phyloP scores from a whole-genome alignment of 176 grass and related monocot species.

The Rhynchospora pubera region DNA sequence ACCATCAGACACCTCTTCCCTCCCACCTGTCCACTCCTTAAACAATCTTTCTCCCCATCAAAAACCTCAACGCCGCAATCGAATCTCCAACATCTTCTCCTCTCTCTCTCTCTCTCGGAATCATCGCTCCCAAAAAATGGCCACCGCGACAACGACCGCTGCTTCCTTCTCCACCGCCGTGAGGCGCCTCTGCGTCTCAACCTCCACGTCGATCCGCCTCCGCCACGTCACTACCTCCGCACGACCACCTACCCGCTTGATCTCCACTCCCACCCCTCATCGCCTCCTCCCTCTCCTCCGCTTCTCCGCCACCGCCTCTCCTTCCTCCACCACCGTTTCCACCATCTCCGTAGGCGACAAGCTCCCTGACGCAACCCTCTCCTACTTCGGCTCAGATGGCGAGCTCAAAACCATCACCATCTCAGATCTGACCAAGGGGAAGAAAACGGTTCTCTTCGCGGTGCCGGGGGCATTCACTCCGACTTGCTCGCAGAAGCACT shows the following conservation, averaged over 20 bases:
- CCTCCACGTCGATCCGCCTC: slow-evolving; percentile 2
- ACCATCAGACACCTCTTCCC: background rate
- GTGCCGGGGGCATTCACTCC: slow-evolving; percentile 82
- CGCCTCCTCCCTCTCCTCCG: background rate
- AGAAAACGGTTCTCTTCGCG: slow-evolving; percentile 70
- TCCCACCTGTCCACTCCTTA: background rate
- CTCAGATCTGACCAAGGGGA: slow-evolving; percentile 69
- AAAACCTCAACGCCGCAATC: background rate
- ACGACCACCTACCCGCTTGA: background rate
- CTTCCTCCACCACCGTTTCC: slow-evolving; percentile 9
- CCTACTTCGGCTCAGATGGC: slow-evolving; percentile 68
- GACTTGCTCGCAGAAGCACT: slow-evolving; percentile 82
- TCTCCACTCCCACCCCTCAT: background rate
- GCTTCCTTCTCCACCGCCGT: slow-evolving; percentile 8
- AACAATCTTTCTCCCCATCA: background rate
- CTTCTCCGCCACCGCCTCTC: slow-evolving; percentile 7
- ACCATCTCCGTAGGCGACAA: slow-evolving; percentile 67
- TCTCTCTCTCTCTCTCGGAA: background rate
- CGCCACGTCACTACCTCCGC: background rate
- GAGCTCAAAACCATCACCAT: slow-evolving; percentile 76
- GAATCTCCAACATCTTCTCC: background rate
- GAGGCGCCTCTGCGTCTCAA: background rate
- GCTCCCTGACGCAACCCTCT: slow-evolving; percentile 74
- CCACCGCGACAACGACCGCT: background rate
- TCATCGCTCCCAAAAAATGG: slow-evolving; percentile 10